phyloP scores from a whole-genome alignment of 2,329 filamentous ascomycete species.

The Aspergillus tubingensis region DNA sequence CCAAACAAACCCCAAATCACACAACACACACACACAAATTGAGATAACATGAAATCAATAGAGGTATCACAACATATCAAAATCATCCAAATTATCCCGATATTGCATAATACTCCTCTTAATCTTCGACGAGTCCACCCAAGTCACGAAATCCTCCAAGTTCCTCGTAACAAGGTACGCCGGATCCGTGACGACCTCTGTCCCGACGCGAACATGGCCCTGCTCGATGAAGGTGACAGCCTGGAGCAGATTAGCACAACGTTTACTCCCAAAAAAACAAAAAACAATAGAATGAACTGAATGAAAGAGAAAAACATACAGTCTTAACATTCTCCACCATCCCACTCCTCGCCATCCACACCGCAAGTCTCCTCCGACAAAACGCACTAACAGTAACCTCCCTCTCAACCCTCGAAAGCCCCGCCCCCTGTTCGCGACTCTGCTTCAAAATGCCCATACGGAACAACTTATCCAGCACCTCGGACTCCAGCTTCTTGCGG shows the following conservation, averaged over 20 bases:
- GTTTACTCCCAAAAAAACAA: slow-evolving; percentile 7
- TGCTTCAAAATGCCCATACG: slow-evolving; percentile 83
- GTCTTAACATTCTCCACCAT: slow-evolving; percentile 92
- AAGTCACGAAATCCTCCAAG: slow-evolving; percentile 96
- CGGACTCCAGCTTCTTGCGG: slow-evolving; percentile 79
- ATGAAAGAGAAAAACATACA: slow-evolving; percentile 45
- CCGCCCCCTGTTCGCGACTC: slow-evolving; percentile 73
- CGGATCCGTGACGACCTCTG: slow-evolving; percentile 85
- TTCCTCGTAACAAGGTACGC: slow-evolving; percentile 85
- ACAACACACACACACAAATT: too few relatives aligned
- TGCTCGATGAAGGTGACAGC: slow-evolving; percentile 83
- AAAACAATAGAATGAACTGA: slow-evolving; percentile 19
- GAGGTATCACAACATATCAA: slow-evolving; percentile 71
- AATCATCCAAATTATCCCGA: slow-evolving; percentile 92
- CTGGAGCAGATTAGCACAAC: slow-evolving; percentile 22
- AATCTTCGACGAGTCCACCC: slow-evolving; percentile 95
- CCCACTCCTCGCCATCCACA: slow-evolving; percentile 84
- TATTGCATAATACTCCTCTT: slow-evolving; percentile 96
- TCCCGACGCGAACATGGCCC: slow-evolving; percentile 88
- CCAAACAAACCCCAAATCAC: neutral
- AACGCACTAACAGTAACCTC: slow-evolving; percentile 88
- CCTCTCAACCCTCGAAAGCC: slow-evolving; percentile 72
- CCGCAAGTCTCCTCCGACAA: slow-evolving; percentile 77
- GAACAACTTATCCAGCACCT: slow-evolving; percentile 87
- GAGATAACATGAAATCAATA: neutral